A percentile compares a stretch with the other conserved stretches of the same genome.
phyloP scores from a whole-genome alignment of 2,329 filamentous ascomycete genomes.

The Metarhizium rileyi region DNA sequence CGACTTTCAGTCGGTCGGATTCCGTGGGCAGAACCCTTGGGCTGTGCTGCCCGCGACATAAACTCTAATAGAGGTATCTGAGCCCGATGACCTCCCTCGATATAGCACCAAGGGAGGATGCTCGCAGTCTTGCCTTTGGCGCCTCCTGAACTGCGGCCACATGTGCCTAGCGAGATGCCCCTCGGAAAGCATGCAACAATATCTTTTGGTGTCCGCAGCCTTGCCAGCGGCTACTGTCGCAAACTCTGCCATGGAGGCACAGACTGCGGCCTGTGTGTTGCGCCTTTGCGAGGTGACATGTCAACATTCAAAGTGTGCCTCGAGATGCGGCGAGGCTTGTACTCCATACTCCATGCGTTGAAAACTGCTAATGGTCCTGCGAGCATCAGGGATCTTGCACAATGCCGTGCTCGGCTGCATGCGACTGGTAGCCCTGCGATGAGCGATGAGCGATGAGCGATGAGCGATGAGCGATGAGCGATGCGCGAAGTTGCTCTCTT shows the following conservation, averaged over 20 bases:
- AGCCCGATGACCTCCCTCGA: no score
- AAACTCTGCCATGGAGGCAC: slow-evolving; percentile 8
- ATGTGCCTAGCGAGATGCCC: slow-evolving; percentile 34
- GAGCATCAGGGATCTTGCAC: slow-evolving; percentile 41
- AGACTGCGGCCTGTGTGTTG: slow-evolving; percentile 38
- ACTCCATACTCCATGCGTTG: slow-evolving; percentile 48
- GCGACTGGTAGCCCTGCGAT: slow-evolving; percentile 54
- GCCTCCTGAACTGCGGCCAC: slow-evolving; percentile 30
- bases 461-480: no score
- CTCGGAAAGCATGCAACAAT: slow-evolving; percentile 32
- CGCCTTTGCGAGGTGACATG: slow-evolving; percentile 49
- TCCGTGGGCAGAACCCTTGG: no score
- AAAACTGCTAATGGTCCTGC: slow-evolving; percentile 37
- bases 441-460: no score
- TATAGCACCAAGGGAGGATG: no score
- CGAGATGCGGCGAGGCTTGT: slow-evolving; percentile 47
- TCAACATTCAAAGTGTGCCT: slow-evolving; percentile 42
- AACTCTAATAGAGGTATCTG: no score
- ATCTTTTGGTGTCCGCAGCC: slow-evolving; percentile 32
- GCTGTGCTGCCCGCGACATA: no score
- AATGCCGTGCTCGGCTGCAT: slow-evolving; percentile 55
- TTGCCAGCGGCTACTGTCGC: slow-evolving; percentile 36
- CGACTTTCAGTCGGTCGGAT: no score
- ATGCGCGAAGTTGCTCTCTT: slow-evolving; percentile 42
- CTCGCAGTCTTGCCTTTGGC: slow-evolving; percentile 2